Conservation (phyloP, 257 asterid genomes). For the Prunella vulgaris region DNA sequence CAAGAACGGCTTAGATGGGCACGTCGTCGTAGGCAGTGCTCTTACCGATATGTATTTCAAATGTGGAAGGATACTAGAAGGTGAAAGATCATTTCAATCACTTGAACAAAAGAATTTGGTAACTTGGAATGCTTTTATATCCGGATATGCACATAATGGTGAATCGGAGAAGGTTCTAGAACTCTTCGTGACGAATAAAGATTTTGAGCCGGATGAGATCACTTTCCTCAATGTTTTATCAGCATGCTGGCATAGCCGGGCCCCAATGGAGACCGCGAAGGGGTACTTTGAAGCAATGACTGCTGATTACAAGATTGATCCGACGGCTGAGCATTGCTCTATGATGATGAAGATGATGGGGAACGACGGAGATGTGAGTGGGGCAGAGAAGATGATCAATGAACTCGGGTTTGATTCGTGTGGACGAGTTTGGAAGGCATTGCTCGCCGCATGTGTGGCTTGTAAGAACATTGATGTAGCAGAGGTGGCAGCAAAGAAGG, state of each 20-base stretch:
- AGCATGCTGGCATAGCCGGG: constrained; percentile 55
- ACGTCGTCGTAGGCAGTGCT: constrained; percentile 73
- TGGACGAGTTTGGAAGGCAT: constrained; percentile 59
- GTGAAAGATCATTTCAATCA: constrained; percentile 34
- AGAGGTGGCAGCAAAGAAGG: constrained; percentile 48
- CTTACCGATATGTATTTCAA: constrained; percentile 76
- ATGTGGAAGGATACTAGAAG: constrained; percentile 58
- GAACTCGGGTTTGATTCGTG: constrained; percentile 38
- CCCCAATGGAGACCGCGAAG: constrained; percentile 36
- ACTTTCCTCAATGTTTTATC: constrained; percentile 63
- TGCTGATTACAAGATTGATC: constrained; percentile 34
- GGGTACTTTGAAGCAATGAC: constrained; percentile 36
- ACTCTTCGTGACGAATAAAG: constrained; percentile 31
- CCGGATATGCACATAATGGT: constrained; percentile 68
- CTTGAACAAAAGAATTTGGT: constrained; percentile 59
- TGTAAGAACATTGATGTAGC: constrained; percentile 47
- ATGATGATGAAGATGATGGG: constrained; percentile 68
- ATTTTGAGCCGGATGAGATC: constrained; percentile 50
- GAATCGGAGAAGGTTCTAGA: constrained; percentile 40
- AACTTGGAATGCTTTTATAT: constrained; percentile 72
- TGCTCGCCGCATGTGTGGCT: constrained; percentile 51
- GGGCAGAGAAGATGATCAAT: constrained; percentile 49
- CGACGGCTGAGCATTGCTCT: constrained; percentile 65
- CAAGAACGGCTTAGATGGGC: constrained; percentile 44
- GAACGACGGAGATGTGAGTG: constrained; percentile 43